Evolutionary conservation across 345 rosid genomes (phyloP), one percentile per base, ranked within the genome.

Genomic region (Acer campestre): DNA sequence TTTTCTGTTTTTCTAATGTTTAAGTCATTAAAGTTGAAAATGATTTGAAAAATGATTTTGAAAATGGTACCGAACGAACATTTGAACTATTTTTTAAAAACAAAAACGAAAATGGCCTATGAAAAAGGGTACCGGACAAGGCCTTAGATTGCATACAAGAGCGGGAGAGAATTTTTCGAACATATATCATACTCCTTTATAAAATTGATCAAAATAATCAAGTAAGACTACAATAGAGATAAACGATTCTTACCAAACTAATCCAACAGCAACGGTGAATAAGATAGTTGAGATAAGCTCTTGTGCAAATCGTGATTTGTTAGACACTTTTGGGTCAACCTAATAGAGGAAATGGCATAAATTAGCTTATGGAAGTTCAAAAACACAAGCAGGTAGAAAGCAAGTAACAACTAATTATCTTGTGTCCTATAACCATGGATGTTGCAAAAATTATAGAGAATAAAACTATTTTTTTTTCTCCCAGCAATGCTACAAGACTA

Each of bases 221-320:
- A 67, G 53, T 4, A 64, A 74, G 22, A 61, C 44, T 75, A 35
- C 42, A 64, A 42, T 51, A 61, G 23, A 61, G 63, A 35, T 1
- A 58, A 74, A 61, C 72, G 68, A 84, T 20, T 76, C 88, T 51
- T 91, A 96, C 99, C 99, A 96, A 72, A 94, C 78, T 69, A 94
- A 80, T 82, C 97, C 95, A 65, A 94, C 91, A 10, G 92, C 98
- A 71, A 90, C 85, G 10, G 99, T 92, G 86, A 96, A 91, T 82
- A 94, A 85, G 84, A 96, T 84, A 11, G 98, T 94, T 61, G 97
- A 94, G 82, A 92, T 77, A 82, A 96, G 97, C 86, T 96, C 98
- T 86, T 94, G 97, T 1, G 93, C 89, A 82, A 96, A 90, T 59
- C 94, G 81, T 72, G 97, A 91, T 81, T 89, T 92, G 81, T 87